Evolutionary conservation across 225 moss, liverwort and hornwort genomes (phyloP).

Genomic region (Pseudoscleropodium purum): DNA sequence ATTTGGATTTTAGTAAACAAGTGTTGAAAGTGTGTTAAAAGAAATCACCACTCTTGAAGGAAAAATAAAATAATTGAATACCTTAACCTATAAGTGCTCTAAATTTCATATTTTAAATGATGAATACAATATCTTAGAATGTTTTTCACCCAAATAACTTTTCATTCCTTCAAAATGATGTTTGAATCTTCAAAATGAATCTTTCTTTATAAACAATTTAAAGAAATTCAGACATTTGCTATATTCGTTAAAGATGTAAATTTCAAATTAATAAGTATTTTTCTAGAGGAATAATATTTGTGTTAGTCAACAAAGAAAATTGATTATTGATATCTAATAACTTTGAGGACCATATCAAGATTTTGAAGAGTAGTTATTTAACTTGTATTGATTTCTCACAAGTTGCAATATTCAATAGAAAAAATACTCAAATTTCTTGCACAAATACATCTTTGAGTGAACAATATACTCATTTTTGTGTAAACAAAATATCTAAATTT

Average conservation of each 20-base stretch:
- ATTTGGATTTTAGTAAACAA: neutral
- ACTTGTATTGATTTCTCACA: too few relatives aligned
- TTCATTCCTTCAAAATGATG: neutral
- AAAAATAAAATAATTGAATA: neutral
- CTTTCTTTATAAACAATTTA: neutral
- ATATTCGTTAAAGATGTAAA: neutral
- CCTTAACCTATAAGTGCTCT: too few relatives aligned
- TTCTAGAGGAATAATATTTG: neutral
- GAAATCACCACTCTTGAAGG: rapidly evolving
- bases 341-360: neutral
- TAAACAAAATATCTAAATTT: neutral
- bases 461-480: neutral
- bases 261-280: neutral
- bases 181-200: neutral
- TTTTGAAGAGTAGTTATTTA: neutral
- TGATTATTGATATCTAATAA: neutral
- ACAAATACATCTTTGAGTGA: too few relatives aligned
- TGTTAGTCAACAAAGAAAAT: rapidly evolving
- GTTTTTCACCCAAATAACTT: neutral
- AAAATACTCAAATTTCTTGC: neutral
- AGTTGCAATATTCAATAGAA: neutral
- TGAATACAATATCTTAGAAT: neutral
- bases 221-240: neutral
- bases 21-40: neutral
- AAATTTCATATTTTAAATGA: neutral